Evolutionary conservation across 2,329 filamentous ascomycete species (phyloP), one percentile per base, ranked within the genome.

Genomic region (Dryadomyces quercus-mongolicae): DNA sequence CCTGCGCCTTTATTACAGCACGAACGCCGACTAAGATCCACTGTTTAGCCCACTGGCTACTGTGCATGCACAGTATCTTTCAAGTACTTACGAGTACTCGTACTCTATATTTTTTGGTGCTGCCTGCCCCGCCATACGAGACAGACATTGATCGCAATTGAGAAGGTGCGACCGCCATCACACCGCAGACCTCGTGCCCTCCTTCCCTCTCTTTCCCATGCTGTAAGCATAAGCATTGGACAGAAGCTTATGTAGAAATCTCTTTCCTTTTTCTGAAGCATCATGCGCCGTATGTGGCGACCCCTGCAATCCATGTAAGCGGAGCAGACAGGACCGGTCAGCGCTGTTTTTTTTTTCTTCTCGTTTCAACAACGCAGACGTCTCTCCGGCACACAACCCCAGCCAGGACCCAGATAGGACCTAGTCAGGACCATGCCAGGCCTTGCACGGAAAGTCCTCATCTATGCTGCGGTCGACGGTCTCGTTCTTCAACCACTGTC

Each of bases 381-480:
- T 13, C 25, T 31, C 25, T 31, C 36, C 36, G 15, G 3, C 36
- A 40, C 10, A 40, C 10, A 12, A 12, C 36, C 10, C 15, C 36
- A 16, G 10, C 36, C 36, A 4, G 15, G 36, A 8, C 36, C 36
- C 10, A 12, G 36, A 4, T 4, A 4, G 10, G 15, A 8, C 36
- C 36, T 40, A 4, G 25, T 8, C 25, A 31, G 25, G 25, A 54
- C 50, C 22, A 93, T 94, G 89, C 84, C 88, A 54, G 77, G 79
- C 60, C 73, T 95, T 57, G 82, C 86, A 56, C 85, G 87, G 66
- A 94, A 93, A 70, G 72, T 95, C 54, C 66, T 90, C 60, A 81
- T 95, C 61, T 85, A 85, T 68, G 88, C 90, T 54, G 83, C 88
- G 25, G 80, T 85, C 53, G 90, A 96, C 64, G 90, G 90, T 55